Percentiles rank a stretch among this genome's conserved stretches.
Conservation (phyloP, 352 stramenopile genomes). For the Pilasporangium apinafurcum region DNA sequence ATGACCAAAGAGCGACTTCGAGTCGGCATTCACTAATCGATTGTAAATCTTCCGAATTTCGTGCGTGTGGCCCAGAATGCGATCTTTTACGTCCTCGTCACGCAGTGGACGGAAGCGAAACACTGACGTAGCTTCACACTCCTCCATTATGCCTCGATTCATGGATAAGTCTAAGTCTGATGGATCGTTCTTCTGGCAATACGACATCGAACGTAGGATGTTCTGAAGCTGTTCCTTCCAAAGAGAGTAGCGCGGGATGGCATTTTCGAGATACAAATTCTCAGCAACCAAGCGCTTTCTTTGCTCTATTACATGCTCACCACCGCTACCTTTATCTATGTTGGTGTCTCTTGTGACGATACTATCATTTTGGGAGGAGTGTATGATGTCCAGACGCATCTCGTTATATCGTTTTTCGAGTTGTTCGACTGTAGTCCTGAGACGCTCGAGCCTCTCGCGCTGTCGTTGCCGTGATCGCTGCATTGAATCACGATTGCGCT, state of each 20-base stretch:
- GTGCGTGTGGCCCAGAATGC: constrained; percentile 29
- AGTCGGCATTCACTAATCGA: constrained; percentile 15
- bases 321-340: no score
- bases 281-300: constrained; percentile 34
- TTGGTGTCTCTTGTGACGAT: no score
- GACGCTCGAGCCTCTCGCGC: constrained; percentile 18
- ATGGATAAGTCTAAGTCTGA: not conserved
- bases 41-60: constrained; percentile 23
- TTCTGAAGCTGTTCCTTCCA: constrained; percentile 39
- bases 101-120: constrained; percentile 29
- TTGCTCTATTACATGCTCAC: constrained; percentile 12
- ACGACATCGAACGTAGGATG: constrained; percentile 40
- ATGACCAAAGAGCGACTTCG: no score
- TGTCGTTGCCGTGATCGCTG: constrained; percentile 26
- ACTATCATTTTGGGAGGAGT: no score
- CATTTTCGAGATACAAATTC: constrained; percentile 39
- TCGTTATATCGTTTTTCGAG: constrained; percentile 31
- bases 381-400: constrained; percentile 25
- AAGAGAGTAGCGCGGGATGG: constrained; percentile 36
- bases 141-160: constrained; percentile 9
- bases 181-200: no score
- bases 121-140: constrained; percentile 21
- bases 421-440: constrained; percentile 19
- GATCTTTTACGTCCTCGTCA: constrained; percentile 20
- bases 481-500: constrained; percentile 44